Conservation (phyloP, 169 alveolate genomes). For the Plasmodium fragile region DNA sequence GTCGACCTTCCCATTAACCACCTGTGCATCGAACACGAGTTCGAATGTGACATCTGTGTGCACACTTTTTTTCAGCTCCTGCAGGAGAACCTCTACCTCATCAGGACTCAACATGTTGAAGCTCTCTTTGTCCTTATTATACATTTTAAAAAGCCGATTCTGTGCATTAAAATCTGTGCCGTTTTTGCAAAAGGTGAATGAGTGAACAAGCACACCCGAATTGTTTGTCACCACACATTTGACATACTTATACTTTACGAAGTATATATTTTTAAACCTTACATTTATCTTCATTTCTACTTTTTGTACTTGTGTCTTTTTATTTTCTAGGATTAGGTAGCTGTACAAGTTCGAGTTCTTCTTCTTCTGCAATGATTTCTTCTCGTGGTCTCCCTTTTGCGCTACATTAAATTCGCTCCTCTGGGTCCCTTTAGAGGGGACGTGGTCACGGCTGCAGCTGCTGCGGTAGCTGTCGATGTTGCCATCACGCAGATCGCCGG, state of each 20-base stretch:
- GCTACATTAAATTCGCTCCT: neutral
- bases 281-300: constrained; percentile 39
- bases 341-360: neutral
- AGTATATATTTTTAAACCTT: constrained; percentile 51
- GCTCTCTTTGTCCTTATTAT: constrained; percentile 23
- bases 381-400: neutral
- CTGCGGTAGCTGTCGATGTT: neutral
- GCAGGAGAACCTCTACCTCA: constrained; percentile 12
- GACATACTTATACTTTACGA: constrained; percentile 38
- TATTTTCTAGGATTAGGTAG: neutral
- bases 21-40: constrained; percentile 12
- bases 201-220: constrained; percentile 33
- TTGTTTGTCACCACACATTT: constrained; percentile 68
- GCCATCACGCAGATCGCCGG: neutral
- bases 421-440: neutral
- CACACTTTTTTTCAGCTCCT: constrained; percentile 19
- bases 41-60: constrained; percentile 24
- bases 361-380: neutral
- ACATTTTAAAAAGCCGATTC: constrained; percentile 43
- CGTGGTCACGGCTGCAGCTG: neutral
- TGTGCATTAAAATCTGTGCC: constrained; percentile 18
- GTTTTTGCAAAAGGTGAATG: constrained; percentile 42
- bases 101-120: neutral
- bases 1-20: constrained; percentile 8
- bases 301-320: neutral